Base-by-base conservation (phyloP, 345 rosid genomes). In the Murraya paniculata region DNA sequence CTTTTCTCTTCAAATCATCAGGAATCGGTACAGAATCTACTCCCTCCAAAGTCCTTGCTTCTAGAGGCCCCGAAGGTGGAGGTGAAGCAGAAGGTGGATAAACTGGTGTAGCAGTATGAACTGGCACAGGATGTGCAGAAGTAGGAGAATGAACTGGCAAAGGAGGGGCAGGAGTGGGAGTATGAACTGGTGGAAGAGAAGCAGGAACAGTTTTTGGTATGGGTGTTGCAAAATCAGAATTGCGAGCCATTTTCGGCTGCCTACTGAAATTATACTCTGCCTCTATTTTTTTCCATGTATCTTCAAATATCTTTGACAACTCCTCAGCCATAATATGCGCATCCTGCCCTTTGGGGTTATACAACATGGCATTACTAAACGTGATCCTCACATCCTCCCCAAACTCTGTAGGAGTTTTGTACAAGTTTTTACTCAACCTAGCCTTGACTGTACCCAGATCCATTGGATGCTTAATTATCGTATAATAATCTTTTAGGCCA, bases 381-480 rank as follows among this genome's bases (percentile, higher is more conserved):
- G 99, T 92, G 72, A 93, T 89, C 75, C 91, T 91, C 77, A 95
- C 93, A 72, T 95, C 99, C 71, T 92, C 91, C 3, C 93, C 94
- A 84, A 95, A 93, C 72, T 89, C 93, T 85, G 70, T 79, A 0
- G 98, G 89, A 0, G 94, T 89, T 83, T 91, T 86, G 70, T 93
- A 95, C 89, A 72, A 82, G 60, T 84, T 89, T 78, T 89, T 89
- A 71, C 81, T 84, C 90, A 92, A 80, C 86, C 86, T 90, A 80
- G 71, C 82, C 85, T 89, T 90, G 78, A 95, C 94, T 0, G 98
- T 90, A 16, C 98, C 98, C 81, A 95, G 87, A 91, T 95, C 99
- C 99, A 95, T 95, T 1, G 98, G 99, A 71, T 86, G 90, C 85
- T 89, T 89, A 71, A 95, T 79, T 60, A 93, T 92, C 5, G 77